Evolutionary conservation across 371 early-diverging fungal genomes (phyloP).

Genomic region (Mortierella sp.): DNA sequence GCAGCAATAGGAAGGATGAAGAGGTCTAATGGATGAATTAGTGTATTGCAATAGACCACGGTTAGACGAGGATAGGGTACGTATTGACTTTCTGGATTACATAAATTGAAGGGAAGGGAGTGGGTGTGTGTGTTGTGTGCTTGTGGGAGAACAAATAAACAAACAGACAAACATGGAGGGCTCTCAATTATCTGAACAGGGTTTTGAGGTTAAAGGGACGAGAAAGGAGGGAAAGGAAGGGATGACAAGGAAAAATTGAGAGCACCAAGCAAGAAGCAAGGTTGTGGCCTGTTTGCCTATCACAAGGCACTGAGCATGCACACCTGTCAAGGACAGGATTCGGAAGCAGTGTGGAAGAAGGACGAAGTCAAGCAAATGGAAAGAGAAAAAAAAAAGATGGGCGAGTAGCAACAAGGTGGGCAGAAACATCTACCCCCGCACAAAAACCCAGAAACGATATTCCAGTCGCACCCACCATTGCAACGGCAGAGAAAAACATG

Average conservation of each 20-base stretch:
- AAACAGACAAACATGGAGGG: background rate
- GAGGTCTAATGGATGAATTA: background rate
- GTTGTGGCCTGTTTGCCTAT: background rate
- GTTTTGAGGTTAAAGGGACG: background rate
- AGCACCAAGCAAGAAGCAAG: slow-evolving; percentile 1
- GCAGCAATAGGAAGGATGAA: background rate
- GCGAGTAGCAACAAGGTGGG: no score
- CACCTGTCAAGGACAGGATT: slow-evolving; percentile 1
- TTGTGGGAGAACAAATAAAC: background rate
- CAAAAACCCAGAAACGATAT: no score
- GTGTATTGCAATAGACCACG: slow-evolving; percentile 9
- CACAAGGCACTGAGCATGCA: slow-evolving; percentile 13
- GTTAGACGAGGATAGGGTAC: background rate
- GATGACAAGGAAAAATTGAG: background rate
- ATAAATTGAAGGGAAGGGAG: slow-evolving; percentile 2
- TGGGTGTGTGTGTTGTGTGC: background rate
- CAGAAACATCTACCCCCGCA: no score
- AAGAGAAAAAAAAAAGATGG: no score
- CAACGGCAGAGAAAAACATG: no score
- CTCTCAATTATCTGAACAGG: background rate
- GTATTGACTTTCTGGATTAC: slow-evolving; percentile 8
- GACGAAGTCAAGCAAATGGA: background rate
- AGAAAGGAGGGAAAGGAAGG: background rate
- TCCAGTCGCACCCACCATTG: no score
- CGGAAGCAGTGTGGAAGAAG: background rate